These are phyloP conservation scores for Alternaria rosae DNA, from an alignment of 2,329 filamentous ascomycete genomes.

Conservation along the genomic window DNA sequence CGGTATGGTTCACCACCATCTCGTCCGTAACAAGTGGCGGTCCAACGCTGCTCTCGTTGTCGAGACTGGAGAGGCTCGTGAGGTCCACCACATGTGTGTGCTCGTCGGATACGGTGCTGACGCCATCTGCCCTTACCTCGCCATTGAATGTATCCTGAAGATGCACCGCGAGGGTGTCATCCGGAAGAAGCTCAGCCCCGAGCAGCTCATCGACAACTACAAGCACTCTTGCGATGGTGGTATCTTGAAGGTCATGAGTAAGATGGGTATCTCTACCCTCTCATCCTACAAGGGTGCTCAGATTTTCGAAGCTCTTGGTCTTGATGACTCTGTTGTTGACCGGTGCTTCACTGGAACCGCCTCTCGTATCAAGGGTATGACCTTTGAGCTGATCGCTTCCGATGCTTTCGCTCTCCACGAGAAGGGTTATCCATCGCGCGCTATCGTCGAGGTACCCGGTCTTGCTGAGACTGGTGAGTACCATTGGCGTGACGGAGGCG, in stretches of 20 bases:
- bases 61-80: conserved; percentile 93
- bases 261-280: conserved; percentile 98
- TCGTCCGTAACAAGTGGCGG: conserved; percentile 95
- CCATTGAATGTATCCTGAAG: conserved; percentile 96
- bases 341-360: conserved; percentile 94
- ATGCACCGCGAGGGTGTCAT: conserved; percentile 93
- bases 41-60: conserved; percentile 85
- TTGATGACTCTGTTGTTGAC: conserved; percentile 91
- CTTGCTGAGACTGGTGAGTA: conserved; percentile 95
- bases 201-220: conserved; percentile 91
- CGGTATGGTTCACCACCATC: conserved; percentile 92
- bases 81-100: conserved; percentile 99
- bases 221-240: conserved; percentile 96
- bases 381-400: conserved; percentile 90
- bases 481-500: conserved; percentile 96
- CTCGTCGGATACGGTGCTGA: conserved; percentile 94
- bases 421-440: conserved; percentile 83
- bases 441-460: conserved; percentile 78
- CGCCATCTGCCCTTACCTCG: conserved; percentile 91
- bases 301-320: conserved; percentile 94
- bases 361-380: conserved; percentile 91
- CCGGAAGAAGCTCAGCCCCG: conserved; percentile 83
- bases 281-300: conserved; percentile 98
- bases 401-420: conserved; percentile 96
- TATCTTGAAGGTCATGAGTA: conserved; percentile 98